Evolutionary conservation across 2,329 filamentous ascomycete species (phyloP).

Genomic region (Calonectria fujianensis): DNA sequence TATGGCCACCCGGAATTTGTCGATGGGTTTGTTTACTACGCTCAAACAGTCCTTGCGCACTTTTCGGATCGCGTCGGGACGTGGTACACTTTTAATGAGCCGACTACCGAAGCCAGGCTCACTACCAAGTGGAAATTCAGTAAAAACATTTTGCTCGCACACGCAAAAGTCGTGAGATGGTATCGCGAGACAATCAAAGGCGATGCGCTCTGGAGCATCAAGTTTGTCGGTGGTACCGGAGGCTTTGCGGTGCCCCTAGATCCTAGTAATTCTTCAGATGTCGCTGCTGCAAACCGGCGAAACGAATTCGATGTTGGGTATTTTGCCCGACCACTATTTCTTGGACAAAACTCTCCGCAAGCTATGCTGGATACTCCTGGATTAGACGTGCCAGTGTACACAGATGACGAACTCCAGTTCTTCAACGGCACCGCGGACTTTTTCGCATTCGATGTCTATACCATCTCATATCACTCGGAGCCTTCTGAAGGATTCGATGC

Average conservation of each 20-base stretch:
- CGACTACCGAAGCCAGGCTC: constrained; percentile 14
- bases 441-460: constrained; percentile 16
- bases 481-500: background rate
- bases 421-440: constrained; percentile 12
- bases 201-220: constrained; percentile 14
- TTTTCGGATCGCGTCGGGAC: constrained; percentile 10
- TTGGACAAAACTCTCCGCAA: background rate
- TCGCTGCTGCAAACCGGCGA: background rate
- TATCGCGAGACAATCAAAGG: constrained; percentile 8
- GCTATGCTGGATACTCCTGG: background rate
- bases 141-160: background rate
- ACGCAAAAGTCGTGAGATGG: constrained; percentile 11
- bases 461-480: background rate
- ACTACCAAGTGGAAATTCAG: background rate
- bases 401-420: background rate
- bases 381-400: background rate
- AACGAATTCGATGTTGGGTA: constrained; percentile 16
- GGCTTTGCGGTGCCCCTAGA: constrained; percentile 12
- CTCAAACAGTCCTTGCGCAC: background rate
- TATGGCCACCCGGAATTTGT: constrained; percentile 18
- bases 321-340: constrained; percentile 5
- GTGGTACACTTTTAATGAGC: constrained; percentile 15
- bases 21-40: background rate
- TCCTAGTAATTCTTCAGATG: background rate
- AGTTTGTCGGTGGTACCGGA: constrained; percentile 4